Conservation (phyloP, 2,329 filamentous ascomycete genomes). For the Trichoderma lentiforme region DNA sequence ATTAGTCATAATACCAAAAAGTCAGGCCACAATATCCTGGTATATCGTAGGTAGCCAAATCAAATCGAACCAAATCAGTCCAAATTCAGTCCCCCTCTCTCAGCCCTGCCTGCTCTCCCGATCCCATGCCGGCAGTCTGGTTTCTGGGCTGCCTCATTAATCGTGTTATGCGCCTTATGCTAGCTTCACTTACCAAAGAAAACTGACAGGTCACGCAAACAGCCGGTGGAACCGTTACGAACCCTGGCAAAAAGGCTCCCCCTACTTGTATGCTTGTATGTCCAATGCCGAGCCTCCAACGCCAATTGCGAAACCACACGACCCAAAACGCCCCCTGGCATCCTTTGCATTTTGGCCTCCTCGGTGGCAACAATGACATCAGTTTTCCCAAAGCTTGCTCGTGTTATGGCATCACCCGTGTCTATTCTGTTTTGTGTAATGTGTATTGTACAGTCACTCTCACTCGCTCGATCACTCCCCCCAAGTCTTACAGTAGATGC, state of each 20-base stretch:
- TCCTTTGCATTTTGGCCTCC: not conserved
- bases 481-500: not conserved
- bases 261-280: not conserved
- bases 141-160: not conserved
- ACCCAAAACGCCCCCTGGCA: not conserved
- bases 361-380: constrained; percentile 11
- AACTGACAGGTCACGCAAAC: not conserved
- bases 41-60: not conserved
- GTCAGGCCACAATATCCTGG: not conserved
- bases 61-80: not conserved
- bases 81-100: not conserved
- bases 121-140: not conserved
- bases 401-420: not conserved
- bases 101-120: not conserved
- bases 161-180: not conserved
- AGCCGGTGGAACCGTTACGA: not conserved
- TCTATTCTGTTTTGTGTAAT: not conserved
- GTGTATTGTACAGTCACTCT: not conserved
- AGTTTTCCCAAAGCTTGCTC: not conserved
- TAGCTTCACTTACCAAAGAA: not conserved
- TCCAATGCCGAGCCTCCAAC: not conserved
- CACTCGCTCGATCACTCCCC: not conserved
- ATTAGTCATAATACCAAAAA: not conserved
- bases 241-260: not conserved
- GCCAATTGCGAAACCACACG: not conserved